A percentile compares a stretch with the other conserved stretches of the same genome.
phyloP scores from a whole-genome alignment of 1,284 basidiomycete species.

The Wolfiporia cocos region DNA sequence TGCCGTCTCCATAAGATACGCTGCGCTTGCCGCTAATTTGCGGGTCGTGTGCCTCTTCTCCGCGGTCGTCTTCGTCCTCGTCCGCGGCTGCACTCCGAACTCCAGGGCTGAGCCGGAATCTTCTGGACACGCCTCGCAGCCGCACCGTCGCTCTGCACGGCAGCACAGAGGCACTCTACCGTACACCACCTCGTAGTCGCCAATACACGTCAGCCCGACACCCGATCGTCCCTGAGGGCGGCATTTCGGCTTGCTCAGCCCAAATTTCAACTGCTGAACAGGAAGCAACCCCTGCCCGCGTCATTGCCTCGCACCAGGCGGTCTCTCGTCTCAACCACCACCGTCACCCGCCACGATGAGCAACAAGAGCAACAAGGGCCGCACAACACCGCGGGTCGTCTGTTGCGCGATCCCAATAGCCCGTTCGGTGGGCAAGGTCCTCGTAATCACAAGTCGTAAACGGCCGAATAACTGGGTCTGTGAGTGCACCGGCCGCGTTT shows the following conservation, averaged over 20 bases:
- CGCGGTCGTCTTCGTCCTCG: background rate
- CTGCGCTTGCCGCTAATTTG: slow-evolving; percentile 7
- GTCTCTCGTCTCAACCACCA: slow-evolving; percentile 7
- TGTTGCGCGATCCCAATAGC: slow-evolving; percentile 82
- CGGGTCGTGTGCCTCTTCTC: slow-evolving; percentile 22
- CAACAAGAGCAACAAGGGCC: slow-evolving; percentile 64
- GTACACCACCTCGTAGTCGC: slow-evolving; percentile 1
- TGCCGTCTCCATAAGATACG: slow-evolving; percentile 16
- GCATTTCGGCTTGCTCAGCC: background rate
- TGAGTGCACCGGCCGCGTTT: slow-evolving; percentile 45
- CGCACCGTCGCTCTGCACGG: too few species aligned
- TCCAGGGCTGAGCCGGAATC: slow-evolving; percentile 9
- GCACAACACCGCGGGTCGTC: slow-evolving; percentile 71
- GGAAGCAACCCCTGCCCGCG: background rate
- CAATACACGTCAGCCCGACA: background rate
- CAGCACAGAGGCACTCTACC: too few species aligned
- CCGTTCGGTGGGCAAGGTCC: slow-evolving; percentile 62
- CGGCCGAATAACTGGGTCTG: slow-evolving; percentile 76
- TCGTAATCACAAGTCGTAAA: slow-evolving; percentile 78
- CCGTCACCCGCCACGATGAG: slow-evolving; percentile 40
- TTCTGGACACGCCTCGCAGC: slow-evolving; percentile 10
- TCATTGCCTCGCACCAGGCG: background rate
- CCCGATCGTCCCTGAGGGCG: background rate
- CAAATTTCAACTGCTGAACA: too few species aligned
- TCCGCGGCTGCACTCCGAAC: slow-evolving; percentile 1